phyloP scores from a whole-genome alignment of 345 rosid species.

The Nasturtium officinale region DNA sequence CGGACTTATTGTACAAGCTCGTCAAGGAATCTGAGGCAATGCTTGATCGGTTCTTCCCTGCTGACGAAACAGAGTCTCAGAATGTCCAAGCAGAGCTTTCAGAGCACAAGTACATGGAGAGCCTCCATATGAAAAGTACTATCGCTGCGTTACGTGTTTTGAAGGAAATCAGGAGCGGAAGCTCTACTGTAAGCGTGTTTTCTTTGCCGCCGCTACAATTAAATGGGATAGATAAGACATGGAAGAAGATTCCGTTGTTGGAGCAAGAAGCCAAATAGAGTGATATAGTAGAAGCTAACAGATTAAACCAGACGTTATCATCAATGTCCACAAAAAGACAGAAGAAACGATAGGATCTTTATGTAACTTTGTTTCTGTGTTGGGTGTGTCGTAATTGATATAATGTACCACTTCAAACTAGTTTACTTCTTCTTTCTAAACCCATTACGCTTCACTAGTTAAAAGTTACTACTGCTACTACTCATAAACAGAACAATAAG shows the following conservation, averaged over 20 bases:
- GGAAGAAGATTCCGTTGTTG: slow-evolving; percentile 75
- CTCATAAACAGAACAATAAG: neutral
- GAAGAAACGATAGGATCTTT: slow-evolving; percentile 1
- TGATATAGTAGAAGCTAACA: slow-evolving; percentile 20
- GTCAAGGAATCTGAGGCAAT: slow-evolving; percentile 81
- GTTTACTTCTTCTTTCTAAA: neutral
- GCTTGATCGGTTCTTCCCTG: slow-evolving; percentile 75
- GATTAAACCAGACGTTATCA: neutral
- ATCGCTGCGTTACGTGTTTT: slow-evolving; percentile 74
- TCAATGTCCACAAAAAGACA: slow-evolving; percentile 27
- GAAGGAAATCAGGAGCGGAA: slow-evolving; percentile 76
- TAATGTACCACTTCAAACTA: slow-evolving; percentile 6
- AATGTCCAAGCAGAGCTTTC: slow-evolving; percentile 54
- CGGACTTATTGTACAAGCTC: slow-evolving; percentile 78
- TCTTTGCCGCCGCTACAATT: slow-evolving; percentile 87
- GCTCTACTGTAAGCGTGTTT: slow-evolving; percentile 84
- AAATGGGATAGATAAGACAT: slow-evolving; percentile 63
- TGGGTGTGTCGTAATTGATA: slow-evolving; percentile 15
- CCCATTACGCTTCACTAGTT: neutral
- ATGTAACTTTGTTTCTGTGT: slow-evolving; percentile 33
- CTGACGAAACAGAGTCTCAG: slow-evolving; percentile 36
- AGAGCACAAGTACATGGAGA: slow-evolving; percentile 68
- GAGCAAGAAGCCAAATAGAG: slow-evolving; percentile 80
- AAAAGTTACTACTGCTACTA: neutral
- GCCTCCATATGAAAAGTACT: slow-evolving; percentile 79